A percentile compares a stretch with the other conserved stretches of the same genome.
Evolutionary conservation across 345 rosid genomes (phyloP).

Genomic region (Reutealis trisperma): DNA sequence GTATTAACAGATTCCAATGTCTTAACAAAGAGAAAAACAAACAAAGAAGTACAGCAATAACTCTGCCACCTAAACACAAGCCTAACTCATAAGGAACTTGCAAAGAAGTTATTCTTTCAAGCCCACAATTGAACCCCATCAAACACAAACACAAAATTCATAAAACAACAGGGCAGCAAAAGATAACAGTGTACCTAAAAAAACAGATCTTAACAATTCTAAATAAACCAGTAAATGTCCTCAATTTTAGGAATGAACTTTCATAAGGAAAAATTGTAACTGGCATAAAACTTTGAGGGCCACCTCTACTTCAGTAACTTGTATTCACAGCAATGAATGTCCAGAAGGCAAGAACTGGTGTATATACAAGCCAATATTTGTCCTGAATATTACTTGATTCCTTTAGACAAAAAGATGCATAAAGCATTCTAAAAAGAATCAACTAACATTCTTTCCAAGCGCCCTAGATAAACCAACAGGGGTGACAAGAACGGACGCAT

Average conservation of each 20-base stretch:
- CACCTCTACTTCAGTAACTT: too few relatives aligned
- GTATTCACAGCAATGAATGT: not conserved
- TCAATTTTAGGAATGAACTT: too few relatives aligned
- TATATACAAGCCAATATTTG: not conserved
- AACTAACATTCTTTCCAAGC: too few relatives aligned
- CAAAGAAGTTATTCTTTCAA: not conserved
- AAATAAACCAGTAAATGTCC: too few relatives aligned
- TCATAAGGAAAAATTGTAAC: too few relatives aligned
- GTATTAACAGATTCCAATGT: too few relatives aligned
- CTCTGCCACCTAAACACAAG: not conserved
- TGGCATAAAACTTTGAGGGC: too few relatives aligned
- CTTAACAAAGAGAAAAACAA: too few relatives aligned
- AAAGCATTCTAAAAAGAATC: not conserved
- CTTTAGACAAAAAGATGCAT: not conserved
- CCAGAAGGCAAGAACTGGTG: not conserved
- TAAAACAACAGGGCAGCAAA: not conserved
- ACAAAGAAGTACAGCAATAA: too few relatives aligned
- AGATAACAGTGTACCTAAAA: not conserved
- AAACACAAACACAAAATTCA: not conserved
- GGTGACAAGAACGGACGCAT: too few relatives aligned
- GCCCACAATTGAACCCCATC: not conserved
- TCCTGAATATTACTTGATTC: not conserved
- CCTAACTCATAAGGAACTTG: not conserved
- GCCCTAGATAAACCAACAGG: too few relatives aligned
- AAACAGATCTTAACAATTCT: too few relatives aligned